Percentiles rank a stretch among this genome's conserved stretches.
Conservation (phyloP, 352 stramenopile genomes). For the Pythium monospermum region DNA sequence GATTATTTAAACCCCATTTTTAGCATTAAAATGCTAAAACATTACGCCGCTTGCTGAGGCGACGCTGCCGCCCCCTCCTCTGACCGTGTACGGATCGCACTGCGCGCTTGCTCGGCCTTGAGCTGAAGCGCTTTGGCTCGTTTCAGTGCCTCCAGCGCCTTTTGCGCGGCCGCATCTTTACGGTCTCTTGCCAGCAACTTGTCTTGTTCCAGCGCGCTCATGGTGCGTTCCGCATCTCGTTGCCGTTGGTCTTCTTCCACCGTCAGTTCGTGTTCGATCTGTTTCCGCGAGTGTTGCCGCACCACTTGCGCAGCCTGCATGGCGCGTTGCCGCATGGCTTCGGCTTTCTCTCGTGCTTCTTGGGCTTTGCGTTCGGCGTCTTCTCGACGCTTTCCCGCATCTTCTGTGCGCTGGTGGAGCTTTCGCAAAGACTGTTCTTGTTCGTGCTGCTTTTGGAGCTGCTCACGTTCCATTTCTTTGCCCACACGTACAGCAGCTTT, state of each 20-base stretch:
- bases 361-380: slow-evolving; percentile 64
- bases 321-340: slow-evolving; percentile 54
- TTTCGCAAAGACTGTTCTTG: slow-evolving; percentile 38
- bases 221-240: slow-evolving; percentile 29
- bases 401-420: slow-evolving; percentile 56
- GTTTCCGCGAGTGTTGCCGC: slow-evolving; percentile 49
- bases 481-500: slow-evolving; percentile 50
- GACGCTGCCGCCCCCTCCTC: slow-evolving; percentile 3
- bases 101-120: slow-evolving; percentile 47
- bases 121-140: slow-evolving; percentile 50
- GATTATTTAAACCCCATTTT: slow-evolving; percentile 11
- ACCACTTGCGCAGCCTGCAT: slow-evolving; percentile 65
- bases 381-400: slow-evolving; percentile 51
- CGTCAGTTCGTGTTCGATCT: slow-evolving; percentile 61
- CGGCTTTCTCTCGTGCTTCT: slow-evolving; percentile 50
- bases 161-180: slow-evolving; percentile 44
- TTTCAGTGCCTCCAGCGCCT: slow-evolving; percentile 45
- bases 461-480: slow-evolving; percentile 46
- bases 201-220: slow-evolving; percentile 47
- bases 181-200: slow-evolving; percentile 36
- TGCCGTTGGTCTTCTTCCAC: slow-evolving; percentile 56
- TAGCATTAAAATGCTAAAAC: not conserved
- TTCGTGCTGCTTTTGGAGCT: slow-evolving; percentile 32
- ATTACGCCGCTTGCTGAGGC: slow-evolving; percentile 2
- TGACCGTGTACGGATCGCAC: slow-evolving; percentile 25